A percentile compares a stretch with the other conserved stretches of the same genome.
Evolutionary conservation across 2,329 filamentous ascomycete species (phyloP).

Genomic region (Aspergillus fijiensis): DNA sequence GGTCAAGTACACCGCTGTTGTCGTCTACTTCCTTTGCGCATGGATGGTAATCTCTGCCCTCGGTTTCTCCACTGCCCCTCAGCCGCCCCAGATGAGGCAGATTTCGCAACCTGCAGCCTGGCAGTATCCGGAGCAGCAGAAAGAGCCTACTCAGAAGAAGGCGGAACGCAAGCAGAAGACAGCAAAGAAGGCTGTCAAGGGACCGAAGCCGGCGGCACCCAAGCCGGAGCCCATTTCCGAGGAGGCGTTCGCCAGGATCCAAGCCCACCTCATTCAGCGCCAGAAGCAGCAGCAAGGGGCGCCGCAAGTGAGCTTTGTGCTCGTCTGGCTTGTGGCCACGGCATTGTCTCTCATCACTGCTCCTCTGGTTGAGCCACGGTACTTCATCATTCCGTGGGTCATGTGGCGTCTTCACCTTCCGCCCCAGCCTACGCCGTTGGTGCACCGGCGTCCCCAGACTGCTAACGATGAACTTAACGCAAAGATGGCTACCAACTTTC

Average conservation of each 20-base stretch:
- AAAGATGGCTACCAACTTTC: slow-evolving; percentile 28
- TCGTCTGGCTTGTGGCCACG: slow-evolving; percentile 68
- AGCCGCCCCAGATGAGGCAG: slow-evolving; percentile 20
- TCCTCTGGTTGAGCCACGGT: slow-evolving; percentile 89
- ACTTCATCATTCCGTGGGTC: slow-evolving; percentile 94
- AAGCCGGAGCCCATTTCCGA: slow-evolving; percentile 24
- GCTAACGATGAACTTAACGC: slow-evolving; percentile 27
- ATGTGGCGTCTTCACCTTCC: slow-evolving; percentile 85
- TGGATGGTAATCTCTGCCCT: slow-evolving; percentile 68
- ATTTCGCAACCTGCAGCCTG: background rate
- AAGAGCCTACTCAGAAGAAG: slow-evolving; percentile 18
- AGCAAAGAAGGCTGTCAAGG: slow-evolving; percentile 19
- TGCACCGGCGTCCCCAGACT: slow-evolving; percentile 26
- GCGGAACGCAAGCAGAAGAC: slow-evolving; percentile 22
- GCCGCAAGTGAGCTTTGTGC: slow-evolving; percentile 52
- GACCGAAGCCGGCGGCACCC: slow-evolving; percentile 21
- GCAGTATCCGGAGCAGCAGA: slow-evolving; percentile 5
- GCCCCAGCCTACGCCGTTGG: slow-evolving; percentile 33
- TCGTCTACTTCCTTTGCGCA: slow-evolving; percentile 68
- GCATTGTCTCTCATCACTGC: slow-evolving; percentile 79
- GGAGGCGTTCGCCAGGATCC: slow-evolving; percentile 30
- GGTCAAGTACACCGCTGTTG: slow-evolving; percentile 66
- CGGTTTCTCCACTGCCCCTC: slow-evolving; percentile 40
- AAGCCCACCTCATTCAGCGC: slow-evolving; percentile 31
- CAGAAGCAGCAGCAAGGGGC: slow-evolving; percentile 29